Conservation (phyloP, 2,329 filamentous ascomycete genomes). For the Colletotrichum caudatum region DNA sequence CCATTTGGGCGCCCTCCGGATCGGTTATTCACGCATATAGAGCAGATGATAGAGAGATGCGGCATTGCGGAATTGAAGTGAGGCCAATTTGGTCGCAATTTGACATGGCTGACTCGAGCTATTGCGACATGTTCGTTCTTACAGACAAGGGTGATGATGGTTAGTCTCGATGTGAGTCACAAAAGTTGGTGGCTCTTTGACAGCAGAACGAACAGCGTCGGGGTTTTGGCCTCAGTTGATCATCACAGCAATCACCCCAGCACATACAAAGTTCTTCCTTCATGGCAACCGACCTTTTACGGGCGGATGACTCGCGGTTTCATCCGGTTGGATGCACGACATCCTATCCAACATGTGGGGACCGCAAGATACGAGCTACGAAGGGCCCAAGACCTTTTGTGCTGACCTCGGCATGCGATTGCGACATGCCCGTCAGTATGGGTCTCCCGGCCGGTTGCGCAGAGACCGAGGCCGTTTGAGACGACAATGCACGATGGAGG, state of each 20-base stretch:
- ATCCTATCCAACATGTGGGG: not conserved
- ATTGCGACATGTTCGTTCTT: not conserved
- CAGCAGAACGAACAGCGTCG: not conserved
- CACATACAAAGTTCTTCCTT: too few relatives aligned
- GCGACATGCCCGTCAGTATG: not conserved
- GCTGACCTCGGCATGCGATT: not conserved
- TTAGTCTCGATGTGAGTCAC: conserved; percentile 23
- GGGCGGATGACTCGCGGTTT: not conserved
- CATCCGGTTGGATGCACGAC: not conserved
- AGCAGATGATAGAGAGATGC: conserved; percentile 11
- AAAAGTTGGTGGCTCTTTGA: conserved; percentile 13
- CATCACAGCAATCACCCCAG: not conserved
- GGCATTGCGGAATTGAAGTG: conserved; percentile 10
- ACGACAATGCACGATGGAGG: not conserved
- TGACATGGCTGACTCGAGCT: not conserved
- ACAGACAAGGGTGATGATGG: too few relatives aligned
- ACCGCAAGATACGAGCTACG: too few relatives aligned
- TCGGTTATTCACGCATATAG: conserved; percentile 5
- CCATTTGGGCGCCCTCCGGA: not conserved
- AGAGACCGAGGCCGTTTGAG: not conserved
- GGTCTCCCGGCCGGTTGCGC: not conserved
- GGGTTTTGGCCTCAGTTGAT: not conserved
- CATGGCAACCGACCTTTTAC: conserved; percentile 18
- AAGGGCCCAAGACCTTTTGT: too few relatives aligned
- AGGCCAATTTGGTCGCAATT: not conserved